A percentile compares a stretch with the other conserved stretches of the same genome.
phyloP scores from a whole-genome alignment of 1,139 yeast genomes.

The Sugiyamaella grinbergsii region DNA sequence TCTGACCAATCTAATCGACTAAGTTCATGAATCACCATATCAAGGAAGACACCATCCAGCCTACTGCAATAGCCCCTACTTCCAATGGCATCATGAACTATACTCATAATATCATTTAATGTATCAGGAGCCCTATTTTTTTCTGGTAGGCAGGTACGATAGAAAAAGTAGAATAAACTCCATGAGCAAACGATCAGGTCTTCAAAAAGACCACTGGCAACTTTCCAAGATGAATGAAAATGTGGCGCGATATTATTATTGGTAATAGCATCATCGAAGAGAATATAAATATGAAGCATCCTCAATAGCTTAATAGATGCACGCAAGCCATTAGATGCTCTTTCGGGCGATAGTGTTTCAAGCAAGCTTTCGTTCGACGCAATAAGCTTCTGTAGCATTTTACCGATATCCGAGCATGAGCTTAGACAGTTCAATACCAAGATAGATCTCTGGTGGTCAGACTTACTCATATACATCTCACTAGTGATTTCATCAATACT shows the following conservation, averaged over 20 bases:
- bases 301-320: constrained; percentile 44
- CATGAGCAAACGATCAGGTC: constrained; percentile 54
- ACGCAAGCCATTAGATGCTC: constrained; percentile 33
- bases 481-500: constrained; percentile 47
- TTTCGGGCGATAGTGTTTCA: constrained; percentile 24
- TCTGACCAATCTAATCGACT: constrained; percentile 49
- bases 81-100: constrained; percentile 76
- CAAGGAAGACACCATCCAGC: constrained; percentile 62
- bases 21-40: constrained; percentile 58
- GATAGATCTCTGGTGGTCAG: constrained; percentile 32
- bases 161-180: constrained; percentile 42
- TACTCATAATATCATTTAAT: constrained; percentile 52
- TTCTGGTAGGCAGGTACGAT: constrained; percentile 30
- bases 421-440: constrained; percentile 49
- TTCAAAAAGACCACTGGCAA: constrained; percentile 49
- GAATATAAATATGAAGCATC: constrained; percentile 48
- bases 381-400: constrained; percentile 36
- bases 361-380: constrained; percentile 29
- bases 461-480: constrained; percentile 30
- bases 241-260: constrained; percentile 40
- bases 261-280: constrained; percentile 46
- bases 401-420: constrained; percentile 50
- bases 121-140: constrained; percentile 31
- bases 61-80: constrained; percentile 66
- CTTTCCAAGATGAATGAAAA: constrained; percentile 41